Conservation (phyloP, 2,329 filamentous ascomycete species). For the Setomelanomma holmii region DNA sequence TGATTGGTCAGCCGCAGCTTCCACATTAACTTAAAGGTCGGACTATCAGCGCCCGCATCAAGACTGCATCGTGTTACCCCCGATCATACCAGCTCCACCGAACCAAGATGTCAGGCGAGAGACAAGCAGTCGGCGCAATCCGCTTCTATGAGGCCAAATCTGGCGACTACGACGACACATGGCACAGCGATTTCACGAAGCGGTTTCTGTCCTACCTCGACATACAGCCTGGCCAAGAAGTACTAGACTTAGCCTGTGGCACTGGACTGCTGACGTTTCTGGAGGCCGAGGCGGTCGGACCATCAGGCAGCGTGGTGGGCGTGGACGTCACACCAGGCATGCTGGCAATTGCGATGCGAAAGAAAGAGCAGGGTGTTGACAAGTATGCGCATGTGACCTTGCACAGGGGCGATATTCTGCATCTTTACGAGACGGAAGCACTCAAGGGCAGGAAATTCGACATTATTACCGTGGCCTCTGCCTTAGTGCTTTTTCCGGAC, state of each 20-base stretch:
- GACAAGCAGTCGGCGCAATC: constrained; percentile 39
- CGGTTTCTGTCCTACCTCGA: constrained; percentile 45
- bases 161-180: constrained; percentile 50
- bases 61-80: not conserved
- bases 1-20: constrained; percentile 4
- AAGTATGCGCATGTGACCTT: constrained; percentile 45
- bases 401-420: constrained; percentile 47
- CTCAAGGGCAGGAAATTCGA: constrained; percentile 38
- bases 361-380: constrained; percentile 31
- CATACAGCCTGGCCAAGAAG: constrained; percentile 45
- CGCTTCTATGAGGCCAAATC: constrained; percentile 47
- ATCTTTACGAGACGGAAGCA: constrained; percentile 36
- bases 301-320: constrained; percentile 48
- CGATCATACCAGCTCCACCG: not conserved
- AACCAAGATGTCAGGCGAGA: constrained; percentile 20
- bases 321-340: constrained; percentile 53
- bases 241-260: constrained; percentile 57
- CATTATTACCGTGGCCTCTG: constrained; percentile 50
- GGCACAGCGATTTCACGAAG: constrained; percentile 50
- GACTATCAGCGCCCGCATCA: not conserved
- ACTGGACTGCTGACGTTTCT: constrained; percentile 54
- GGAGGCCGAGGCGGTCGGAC: constrained; percentile 48
- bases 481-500: constrained; percentile 51
- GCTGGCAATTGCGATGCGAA: constrained; percentile 47
- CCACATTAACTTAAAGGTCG: not conserved